phyloP scores from a whole-genome alignment of 1,284 basidiomycete genomes.

The Trichosporon coremiiforme region DNA sequence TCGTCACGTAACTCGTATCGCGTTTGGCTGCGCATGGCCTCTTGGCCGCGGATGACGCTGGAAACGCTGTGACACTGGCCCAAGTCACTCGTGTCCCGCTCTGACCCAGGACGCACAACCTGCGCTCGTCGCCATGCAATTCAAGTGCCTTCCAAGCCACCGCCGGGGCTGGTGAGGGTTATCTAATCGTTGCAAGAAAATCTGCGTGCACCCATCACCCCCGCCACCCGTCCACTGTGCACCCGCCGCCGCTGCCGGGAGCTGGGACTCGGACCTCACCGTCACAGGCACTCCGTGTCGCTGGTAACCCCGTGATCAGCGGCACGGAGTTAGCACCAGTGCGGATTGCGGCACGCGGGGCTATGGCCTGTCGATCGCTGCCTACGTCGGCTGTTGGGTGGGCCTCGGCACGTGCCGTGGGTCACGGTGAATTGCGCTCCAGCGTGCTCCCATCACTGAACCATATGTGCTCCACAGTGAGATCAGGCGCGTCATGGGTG shows the following conservation, averaged over 20 bases:
- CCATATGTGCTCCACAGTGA: conserved; percentile 2
- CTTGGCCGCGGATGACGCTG: not conserved
- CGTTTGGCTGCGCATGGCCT: not conserved
- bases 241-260: not conserved
- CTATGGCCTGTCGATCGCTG: not conserved
- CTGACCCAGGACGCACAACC: not conserved
- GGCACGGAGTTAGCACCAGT: not conserved
- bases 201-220: not conserved
- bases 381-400: not conserved
- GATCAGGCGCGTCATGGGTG: conserved; percentile 1
- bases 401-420: conserved; percentile 1
- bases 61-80: not conserved
- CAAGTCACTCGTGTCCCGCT: no score
- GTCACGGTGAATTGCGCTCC: not conserved
- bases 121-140: not conserved
- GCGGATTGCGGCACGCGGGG: no score
- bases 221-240: not conserved
- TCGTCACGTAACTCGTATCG: conserved; percentile 9
- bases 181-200: conserved; percentile 2
- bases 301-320: not conserved
- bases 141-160: not conserved
- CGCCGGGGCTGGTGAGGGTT: not conserved
- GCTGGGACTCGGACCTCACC: not conserved
- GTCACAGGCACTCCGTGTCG: not conserved
- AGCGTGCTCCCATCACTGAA: not conserved